Conservation (phyloP, 306 rosid genomes). For the Vigna radiata region DNA sequence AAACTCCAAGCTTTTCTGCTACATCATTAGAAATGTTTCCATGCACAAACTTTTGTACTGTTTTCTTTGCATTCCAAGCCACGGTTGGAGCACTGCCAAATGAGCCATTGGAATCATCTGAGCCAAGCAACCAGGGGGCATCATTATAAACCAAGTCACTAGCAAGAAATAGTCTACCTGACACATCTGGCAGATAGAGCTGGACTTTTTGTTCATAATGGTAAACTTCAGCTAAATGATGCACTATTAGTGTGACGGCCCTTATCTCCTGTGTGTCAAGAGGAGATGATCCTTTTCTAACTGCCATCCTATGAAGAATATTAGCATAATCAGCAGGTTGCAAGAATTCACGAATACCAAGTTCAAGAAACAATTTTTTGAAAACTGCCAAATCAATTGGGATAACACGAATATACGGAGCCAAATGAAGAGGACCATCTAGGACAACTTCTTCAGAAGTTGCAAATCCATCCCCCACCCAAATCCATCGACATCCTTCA, state of each 20-base stretch:
- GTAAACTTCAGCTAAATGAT: slow-evolving; percentile 87
- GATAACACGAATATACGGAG: slow-evolving; percentile 95
- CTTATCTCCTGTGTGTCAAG: slow-evolving; percentile 81
- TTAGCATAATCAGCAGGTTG: slow-evolving; percentile 74
- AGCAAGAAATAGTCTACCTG: slow-evolving; percentile 78
- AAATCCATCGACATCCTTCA: slow-evolving; percentile 94
- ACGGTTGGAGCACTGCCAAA: slow-evolving; percentile 61
- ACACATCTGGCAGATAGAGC: slow-evolving; percentile 83
- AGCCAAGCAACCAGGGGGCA: slow-evolving; percentile 96
- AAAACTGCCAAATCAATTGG: slow-evolving; percentile 95
- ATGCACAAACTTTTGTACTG: slow-evolving; percentile 89
- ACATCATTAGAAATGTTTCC: slow-evolving; percentile 96
- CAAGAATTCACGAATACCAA: slow-evolving; percentile 86
- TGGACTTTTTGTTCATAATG: slow-evolving; percentile 66
- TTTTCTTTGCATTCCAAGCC: slow-evolving; percentile 66
- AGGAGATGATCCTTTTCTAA: slow-evolving; percentile 79
- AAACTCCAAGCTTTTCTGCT: slow-evolving; percentile 95
- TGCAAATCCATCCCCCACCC: slow-evolving; percentile 99
- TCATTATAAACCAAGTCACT: slow-evolving; percentile 87
- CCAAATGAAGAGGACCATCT: slow-evolving; percentile 94
- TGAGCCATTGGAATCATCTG: slow-evolving; percentile 69
- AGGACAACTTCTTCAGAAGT: slow-evolving; percentile 92
- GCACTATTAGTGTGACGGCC: slow-evolving; percentile 86
- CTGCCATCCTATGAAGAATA: slow-evolving; percentile 87
- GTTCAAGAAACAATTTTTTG: slow-evolving; percentile 76